Percentiles rank a stretch among this genome's conserved stretches.
Conservation (phyloP, 768 basidiomycete species). For the Boletellus emodensis region DNA sequence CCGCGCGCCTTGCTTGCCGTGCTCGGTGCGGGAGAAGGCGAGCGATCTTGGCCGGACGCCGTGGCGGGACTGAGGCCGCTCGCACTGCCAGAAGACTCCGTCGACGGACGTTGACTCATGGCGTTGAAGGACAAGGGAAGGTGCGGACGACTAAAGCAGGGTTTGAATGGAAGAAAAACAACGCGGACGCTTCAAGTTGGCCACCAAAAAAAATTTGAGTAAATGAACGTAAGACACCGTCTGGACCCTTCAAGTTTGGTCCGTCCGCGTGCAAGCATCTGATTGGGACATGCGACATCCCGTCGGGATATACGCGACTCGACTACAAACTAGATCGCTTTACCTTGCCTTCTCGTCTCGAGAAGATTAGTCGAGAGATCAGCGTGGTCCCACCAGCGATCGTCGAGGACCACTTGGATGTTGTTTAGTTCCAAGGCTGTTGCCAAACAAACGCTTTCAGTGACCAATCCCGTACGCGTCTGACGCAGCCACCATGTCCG, state of each 20-base stretch:
- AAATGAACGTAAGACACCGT: conserved; percentile 25
- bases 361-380: background rate
- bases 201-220: conserved; percentile 14
- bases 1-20: conserved; percentile 30
- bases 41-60: conserved; percentile 22
- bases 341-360: background rate
- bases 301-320: background rate
- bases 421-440: conserved; percentile 32
- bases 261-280: conserved; percentile 3
- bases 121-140: conserved; percentile 6
- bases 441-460: conserved; percentile 33
- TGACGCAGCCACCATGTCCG: conserved; percentile 50
- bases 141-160: background rate
- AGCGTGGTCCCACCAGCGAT: background rate
- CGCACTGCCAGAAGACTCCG: conserved; percentile 22
- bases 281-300: background rate
- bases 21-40: conserved; percentile 29
- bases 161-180: background rate
- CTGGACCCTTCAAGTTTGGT: background rate
- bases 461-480: conserved; percentile 14
- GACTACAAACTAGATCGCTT: background rate
- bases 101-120: conserved; percentile 32
- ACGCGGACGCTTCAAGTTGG: background rate
- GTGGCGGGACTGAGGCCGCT: conserved; percentile 16
- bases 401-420: background rate